Base-by-base conservation (phyloP, 768 basidiomycete genomes). In the Symmetrospora coprosmae region DNA sequence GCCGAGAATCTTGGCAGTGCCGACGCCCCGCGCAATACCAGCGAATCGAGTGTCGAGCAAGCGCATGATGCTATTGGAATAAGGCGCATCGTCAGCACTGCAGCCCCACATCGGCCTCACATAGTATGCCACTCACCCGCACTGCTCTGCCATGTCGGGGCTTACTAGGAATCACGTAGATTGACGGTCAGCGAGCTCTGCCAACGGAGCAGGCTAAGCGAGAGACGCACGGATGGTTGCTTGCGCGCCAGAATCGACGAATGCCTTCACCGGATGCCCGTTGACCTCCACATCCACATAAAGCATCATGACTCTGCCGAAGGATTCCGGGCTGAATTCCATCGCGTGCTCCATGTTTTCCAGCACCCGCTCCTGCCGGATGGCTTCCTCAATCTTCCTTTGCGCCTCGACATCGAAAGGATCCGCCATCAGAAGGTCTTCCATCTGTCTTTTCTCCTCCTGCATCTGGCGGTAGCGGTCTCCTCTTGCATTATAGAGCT, bases 231-330 rank as follows among this genome's bases (percentile, higher is more conserved):
- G 96, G 75, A 96, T 96, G 1, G 92, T 99, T 64, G 82, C 81
- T 69, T 99, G 94, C 11, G 94, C 94, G 39, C 92, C 94, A 65
- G 89, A 94, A 71, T 99, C 94, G 40, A 99, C 94, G 67, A 99
- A 99, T 0, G 94, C 94, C 72, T 88, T 91, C 35, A 97, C 82
- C 2, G 85, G 84, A 62, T 79, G 77, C 1, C 84, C 84, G 69
- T 99, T 99, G 1, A 99, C 88, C 69, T 96, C 94, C 0, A 90
- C 82, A 25, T 83, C 80, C 64, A 97, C 86, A 67, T 94, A 99
- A 58, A 99, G 83, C 94, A 99, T 99, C 2, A 82, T 84, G 31
- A 99, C 94, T 63, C 82, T 79, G 16, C 88, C 94, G 72, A 99
- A 99, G 53, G 81, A 79, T 73, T 97, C 91, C 0, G 92, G 92